A percentile compares a stretch with the other conserved stretches of the same genome.
Conservation (phyloP, 1,139 yeast species). For the Candida sanyaensis region DNA sequence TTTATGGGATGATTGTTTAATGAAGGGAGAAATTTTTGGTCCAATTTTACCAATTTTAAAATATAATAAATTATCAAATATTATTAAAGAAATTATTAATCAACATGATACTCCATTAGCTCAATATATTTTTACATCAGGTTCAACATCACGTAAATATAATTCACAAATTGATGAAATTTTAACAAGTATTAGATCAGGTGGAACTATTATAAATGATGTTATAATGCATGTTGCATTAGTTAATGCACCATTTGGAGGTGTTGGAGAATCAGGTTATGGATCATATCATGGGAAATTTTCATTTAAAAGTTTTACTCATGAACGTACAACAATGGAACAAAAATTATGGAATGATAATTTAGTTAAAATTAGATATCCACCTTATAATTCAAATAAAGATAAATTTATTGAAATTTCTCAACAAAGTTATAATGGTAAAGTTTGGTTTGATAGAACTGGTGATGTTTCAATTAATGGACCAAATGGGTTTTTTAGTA, state of each 20-base stretch:
- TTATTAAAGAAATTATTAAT: constrained; percentile 48
- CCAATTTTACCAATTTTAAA: constrained; percentile 78
- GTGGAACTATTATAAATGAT: constrained; percentile 74
- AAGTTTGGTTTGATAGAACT: constrained; percentile 37
- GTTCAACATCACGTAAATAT: constrained; percentile 30
- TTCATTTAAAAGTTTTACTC: constrained; percentile 76
- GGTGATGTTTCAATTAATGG: constrained; percentile 39
- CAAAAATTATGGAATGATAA: constrained; percentile 71
- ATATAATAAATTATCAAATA: constrained; percentile 49
- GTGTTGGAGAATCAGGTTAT: constrained; percentile 80
- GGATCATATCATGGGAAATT: constrained; percentile 80
- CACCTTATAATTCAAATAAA: constrained; percentile 56
- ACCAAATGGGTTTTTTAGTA: constrained; percentile 34
- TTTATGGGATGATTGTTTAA: constrained; percentile 63
- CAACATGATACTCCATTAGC: constrained; percentile 89
- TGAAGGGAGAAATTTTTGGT: constrained; percentile 82
- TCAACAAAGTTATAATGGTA: constrained; percentile 28
- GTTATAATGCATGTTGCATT: constrained; percentile 72
- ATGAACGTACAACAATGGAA: constrained; percentile 67
- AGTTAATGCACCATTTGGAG: constrained; percentile 85
- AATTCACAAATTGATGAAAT: constrained; percentile 54
- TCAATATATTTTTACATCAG: constrained; percentile 67
- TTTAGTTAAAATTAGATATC: constrained; percentile 61
- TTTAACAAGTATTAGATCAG: constrained; percentile 63
- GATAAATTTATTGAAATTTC: constrained; percentile 26